Evolutionary conservation across 208 protist species (phyloP).

Genomic region (Trypanosoma conorhini): DNA sequence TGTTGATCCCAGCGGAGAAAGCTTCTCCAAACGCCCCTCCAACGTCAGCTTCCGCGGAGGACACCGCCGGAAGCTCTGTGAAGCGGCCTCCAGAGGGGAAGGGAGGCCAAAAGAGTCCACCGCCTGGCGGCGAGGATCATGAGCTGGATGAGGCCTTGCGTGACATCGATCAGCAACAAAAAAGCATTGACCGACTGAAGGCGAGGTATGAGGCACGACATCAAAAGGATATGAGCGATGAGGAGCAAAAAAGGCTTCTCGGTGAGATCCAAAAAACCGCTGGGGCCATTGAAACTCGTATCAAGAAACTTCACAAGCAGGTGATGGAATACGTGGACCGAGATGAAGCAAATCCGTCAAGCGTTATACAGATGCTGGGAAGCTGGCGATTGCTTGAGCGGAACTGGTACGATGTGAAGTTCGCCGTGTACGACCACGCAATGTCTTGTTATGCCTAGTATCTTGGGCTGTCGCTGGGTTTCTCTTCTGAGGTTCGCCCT

Average conservation of each 20-base stretch:
- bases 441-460: conserved; percentile 13
- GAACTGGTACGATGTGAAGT: conserved; percentile 21
- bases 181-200: conserved; percentile 8
- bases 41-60: neutral
- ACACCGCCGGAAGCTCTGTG: neutral
- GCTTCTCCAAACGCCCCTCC: neutral
- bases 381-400: conserved; percentile 19
- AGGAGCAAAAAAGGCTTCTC: neutral
- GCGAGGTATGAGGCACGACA: conserved; percentile 3
- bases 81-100: neutral
- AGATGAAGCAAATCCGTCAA: neutral
- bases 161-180: neutral
- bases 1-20: neutral
- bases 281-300: conserved; percentile 8
- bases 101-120: neutral
- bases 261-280: neutral
- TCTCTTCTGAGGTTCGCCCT: neutral
- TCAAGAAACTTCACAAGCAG: conserved; percentile 10
- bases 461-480: conserved; percentile 6
- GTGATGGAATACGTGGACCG: neutral
- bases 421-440: conserved; percentile 15
- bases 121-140: neutral
- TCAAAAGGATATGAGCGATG: conserved; percentile 1
- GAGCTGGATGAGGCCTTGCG: conserved; percentile 2
- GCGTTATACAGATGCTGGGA: conserved; percentile 10